Base-by-base conservation (phyloP, 2,329 filamentous ascomycete species). In the Ophiostoma himal-ulmi region DNA sequence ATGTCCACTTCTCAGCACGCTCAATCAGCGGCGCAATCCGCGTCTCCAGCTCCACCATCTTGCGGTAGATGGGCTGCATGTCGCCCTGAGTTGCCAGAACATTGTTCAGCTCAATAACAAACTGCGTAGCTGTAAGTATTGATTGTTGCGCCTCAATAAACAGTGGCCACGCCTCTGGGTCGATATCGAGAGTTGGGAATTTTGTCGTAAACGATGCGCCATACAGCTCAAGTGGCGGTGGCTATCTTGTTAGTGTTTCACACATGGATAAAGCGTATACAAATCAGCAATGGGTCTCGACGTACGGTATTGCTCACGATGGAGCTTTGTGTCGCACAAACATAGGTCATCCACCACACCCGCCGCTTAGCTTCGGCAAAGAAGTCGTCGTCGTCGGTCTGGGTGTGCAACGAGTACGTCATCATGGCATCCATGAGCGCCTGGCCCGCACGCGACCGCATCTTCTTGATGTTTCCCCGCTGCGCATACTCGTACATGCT, bases 291-390 rank as follows among this genome's bases (percentile, higher is more conserved):
- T 17, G n/a, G 7, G 17, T 30, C 44, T 48, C 52, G 11, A 66
- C 70, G 3, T 78, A 83, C 82, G 72, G 80, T 81, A 70, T 82
- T 84, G 76, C 81, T 84, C 30, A 85, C 82, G 69, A 85, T 84
- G 1, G 82, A 81, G 13, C 79, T 81, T 74, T 86, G 84, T 60
- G 82, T 84, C 5, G 82, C 81, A 71, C 80, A 82, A 20, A 84
- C 79, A 71, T 85, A 86, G 77, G 83, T 84, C 82, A 84, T 84
- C 83, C 83, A 85, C 83, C 83, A 85, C 6, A 81, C 78, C 39
- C 83, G 78, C 39, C 82, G 78, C 73, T 80, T 80, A 14, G 81
- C 81, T 73, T 85, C 83, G 0, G 80, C 76, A 71, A 79, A 83
- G 39, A 78, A 83, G 54, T 76, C 75, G 60, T 82, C 80, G 44